These are phyloP conservation scores for Dovyalis caffra DNA, from an alignment of 345 rosid genomes.

Conservation along the genomic window DNA sequence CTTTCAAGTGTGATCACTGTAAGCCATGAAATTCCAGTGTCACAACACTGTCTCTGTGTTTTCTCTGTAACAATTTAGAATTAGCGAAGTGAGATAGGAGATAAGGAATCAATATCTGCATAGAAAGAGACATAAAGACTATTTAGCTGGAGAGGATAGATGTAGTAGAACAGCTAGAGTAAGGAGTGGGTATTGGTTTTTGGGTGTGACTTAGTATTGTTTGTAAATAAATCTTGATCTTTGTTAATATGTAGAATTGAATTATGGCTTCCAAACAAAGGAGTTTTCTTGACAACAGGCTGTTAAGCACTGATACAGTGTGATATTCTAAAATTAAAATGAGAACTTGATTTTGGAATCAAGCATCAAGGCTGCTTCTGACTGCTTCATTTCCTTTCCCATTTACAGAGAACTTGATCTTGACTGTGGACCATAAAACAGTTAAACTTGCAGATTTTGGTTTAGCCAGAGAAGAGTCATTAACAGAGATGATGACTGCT, in stretches of 20 bases:
- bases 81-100: no score
- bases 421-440: slow-evolving; percentile 78
- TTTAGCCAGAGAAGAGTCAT: slow-evolving; percentile 95
- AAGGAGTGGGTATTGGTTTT: no score
- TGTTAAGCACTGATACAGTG: not conserved
- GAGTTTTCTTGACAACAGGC: not conserved
- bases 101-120: no score
- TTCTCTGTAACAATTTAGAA: not conserved
- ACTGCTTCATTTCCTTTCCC: slow-evolving; percentile 16
- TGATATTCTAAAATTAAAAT: not conserved
- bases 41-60: not conserved
- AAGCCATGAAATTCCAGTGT: not conserved
- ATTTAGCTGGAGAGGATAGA: not conserved
- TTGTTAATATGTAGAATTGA: not conserved
- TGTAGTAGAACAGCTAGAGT: no score
- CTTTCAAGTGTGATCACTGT: not conserved
- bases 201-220: not conserved
- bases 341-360: not conserved
- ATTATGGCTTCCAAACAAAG: not conserved
- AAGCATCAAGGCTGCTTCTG: slow-evolving; percentile 4
- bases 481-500: slow-evolving; percentile 99
- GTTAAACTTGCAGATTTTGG: slow-evolving; percentile 98
- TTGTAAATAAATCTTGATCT: no score
- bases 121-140: not conserved
- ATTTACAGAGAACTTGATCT: slow-evolving; percentile 80